These are phyloP conservation scores for Cladosporium phlei DNA, from an alignment of 2,329 filamentous ascomycete genomes.

Conservation along the genomic window DNA sequence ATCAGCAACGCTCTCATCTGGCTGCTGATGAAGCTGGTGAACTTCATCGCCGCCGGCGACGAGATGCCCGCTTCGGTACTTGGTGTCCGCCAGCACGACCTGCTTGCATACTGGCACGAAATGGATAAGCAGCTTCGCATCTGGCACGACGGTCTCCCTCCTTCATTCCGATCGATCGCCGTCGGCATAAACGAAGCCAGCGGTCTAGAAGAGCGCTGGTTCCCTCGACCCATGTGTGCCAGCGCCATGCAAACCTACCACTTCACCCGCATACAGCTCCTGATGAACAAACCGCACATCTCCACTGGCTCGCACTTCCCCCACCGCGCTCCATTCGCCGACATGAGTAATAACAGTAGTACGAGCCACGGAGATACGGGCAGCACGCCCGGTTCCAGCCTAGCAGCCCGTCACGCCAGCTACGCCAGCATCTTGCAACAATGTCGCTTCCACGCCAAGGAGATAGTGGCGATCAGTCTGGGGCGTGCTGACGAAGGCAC, in stretches of 20 bases:
- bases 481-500: slow-evolving; percentile 50
- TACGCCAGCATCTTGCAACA: slow-evolving; percentile 56
- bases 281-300: slow-evolving; percentile 57
- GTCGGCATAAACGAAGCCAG: slow-evolving; percentile 32
- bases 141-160: slow-evolving; percentile 56
- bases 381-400: slow-evolving; percentile 34
- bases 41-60: slow-evolving; percentile 57
- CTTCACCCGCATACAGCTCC: slow-evolving; percentile 58
- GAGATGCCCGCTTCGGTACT: slow-evolving; percentile 39
- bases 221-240: slow-evolving; percentile 58
- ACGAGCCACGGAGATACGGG: too few relatives aligned
- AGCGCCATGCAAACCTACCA: slow-evolving; percentile 63
- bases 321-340: neutral
- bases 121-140: slow-evolving; percentile 54
- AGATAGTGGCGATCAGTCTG: slow-evolving; percentile 58
- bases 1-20: slow-evolving; percentile 61
- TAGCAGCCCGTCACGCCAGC: slow-evolving; percentile 51
- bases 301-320: slow-evolving; percentile 35
- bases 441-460: slow-evolving; percentile 53
- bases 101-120: slow-evolving; percentile 50
- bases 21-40: slow-evolving; percentile 62
- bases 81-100: slow-evolving; percentile 46
- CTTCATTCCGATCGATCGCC: slow-evolving; percentile 56
- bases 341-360: neutral
- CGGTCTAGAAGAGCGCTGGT: slow-evolving; percentile 54